These are phyloP conservation scores for Annona cherimola DNA, from an alignment of 164 flowering plant species.

Conservation along the genomic window DNA sequence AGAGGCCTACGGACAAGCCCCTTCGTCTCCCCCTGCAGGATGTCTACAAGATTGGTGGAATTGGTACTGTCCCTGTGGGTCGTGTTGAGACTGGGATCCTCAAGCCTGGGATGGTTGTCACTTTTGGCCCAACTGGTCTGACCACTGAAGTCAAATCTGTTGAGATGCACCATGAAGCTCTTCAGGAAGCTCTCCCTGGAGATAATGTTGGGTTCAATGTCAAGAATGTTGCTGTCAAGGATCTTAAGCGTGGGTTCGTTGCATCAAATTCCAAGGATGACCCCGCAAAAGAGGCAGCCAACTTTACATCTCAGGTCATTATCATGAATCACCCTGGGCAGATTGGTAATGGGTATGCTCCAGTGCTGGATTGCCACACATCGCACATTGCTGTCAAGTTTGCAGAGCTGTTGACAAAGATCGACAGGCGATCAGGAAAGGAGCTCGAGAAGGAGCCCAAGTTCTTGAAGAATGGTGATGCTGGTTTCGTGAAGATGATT, in stretches of 20 bases:
- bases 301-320: slow-evolving; percentile 27
- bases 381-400: slow-evolving; percentile 28
- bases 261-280: slow-evolving; percentile 26
- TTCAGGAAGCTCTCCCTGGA: slow-evolving; percentile 14
- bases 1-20: slow-evolving; percentile 19
- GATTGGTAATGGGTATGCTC: slow-evolving; percentile 25
- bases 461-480: slow-evolving; percentile 21
- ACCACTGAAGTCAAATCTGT: slow-evolving; percentile 27
- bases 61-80: slow-evolving; percentile 24
- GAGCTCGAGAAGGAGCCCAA: slow-evolving; percentile 28
- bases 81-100: slow-evolving; percentile 17
- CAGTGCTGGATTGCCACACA: slow-evolving; percentile 27
- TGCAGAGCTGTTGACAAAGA: slow-evolving; percentile 25
- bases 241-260: slow-evolving; percentile 24
- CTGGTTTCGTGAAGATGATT: slow-evolving; percentile 19
- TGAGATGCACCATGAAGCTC: slow-evolving; percentile 24
- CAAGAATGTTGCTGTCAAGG: slow-evolving; percentile 16
- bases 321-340: slow-evolving; percentile 34
- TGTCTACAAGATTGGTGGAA: slow-evolving; percentile 21
- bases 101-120: slow-evolving; percentile 19
- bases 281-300: slow-evolving; percentile 23
- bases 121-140: slow-evolving; percentile 20
- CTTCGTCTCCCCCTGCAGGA: slow-evolving; percentile 20
- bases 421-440: slow-evolving; percentile 25
- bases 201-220: slow-evolving; percentile 14